phyloP scores from a whole-genome alignment of 1,284 basidiomycete genomes.

The Marasmius oreades region DNA sequence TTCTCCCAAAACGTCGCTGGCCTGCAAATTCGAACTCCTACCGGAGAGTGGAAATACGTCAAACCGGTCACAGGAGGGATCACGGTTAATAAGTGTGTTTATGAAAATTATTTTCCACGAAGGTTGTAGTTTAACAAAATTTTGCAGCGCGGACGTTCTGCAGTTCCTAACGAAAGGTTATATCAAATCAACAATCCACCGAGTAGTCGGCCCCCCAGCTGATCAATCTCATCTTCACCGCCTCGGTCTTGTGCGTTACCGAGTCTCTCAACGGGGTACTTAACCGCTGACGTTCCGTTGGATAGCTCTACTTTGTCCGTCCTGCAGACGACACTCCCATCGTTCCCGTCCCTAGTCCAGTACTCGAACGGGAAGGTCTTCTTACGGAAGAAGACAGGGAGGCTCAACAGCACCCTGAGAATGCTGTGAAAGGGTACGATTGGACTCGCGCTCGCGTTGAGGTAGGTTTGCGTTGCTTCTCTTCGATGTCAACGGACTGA shows the following conservation, averaged over 20 bases:
- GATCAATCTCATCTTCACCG: slow-evolving; percentile 32
- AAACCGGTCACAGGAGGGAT: slow-evolving; percentile 24
- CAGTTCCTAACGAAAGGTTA: slow-evolving; percentile 8
- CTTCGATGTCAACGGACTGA: background rate
- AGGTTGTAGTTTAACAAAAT: background rate
- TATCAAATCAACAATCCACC: slow-evolving; percentile 41
- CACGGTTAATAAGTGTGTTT: slow-evolving; percentile 16
- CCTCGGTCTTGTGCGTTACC: slow-evolving; percentile 8
- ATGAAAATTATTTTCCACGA: background rate
- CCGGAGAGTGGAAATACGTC: slow-evolving; percentile 26
- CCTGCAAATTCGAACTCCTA: slow-evolving; percentile 25
- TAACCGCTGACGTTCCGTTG: background rate
- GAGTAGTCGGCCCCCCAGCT: slow-evolving; percentile 41
- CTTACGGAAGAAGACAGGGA: slow-evolving; percentile 15
- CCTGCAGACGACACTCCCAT: slow-evolving; percentile 11
- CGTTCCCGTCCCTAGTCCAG: slow-evolving; percentile 15
- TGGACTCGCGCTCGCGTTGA: slow-evolving; percentile 14
- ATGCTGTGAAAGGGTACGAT: slow-evolving; percentile 10
- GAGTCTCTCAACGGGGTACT: background rate
- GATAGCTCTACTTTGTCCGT: slow-evolving; percentile 13
- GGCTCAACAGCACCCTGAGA: slow-evolving; percentile 3
- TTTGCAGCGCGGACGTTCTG: slow-evolving; percentile 11
- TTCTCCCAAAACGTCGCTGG: slow-evolving; percentile 25
- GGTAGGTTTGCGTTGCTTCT: background rate
- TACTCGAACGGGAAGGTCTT: slow-evolving; percentile 12